These are phyloP conservation scores for Colletotrichum incanum DNA, from an alignment of 2,329 filamentous ascomycete species.

Conservation along the genomic window DNA sequence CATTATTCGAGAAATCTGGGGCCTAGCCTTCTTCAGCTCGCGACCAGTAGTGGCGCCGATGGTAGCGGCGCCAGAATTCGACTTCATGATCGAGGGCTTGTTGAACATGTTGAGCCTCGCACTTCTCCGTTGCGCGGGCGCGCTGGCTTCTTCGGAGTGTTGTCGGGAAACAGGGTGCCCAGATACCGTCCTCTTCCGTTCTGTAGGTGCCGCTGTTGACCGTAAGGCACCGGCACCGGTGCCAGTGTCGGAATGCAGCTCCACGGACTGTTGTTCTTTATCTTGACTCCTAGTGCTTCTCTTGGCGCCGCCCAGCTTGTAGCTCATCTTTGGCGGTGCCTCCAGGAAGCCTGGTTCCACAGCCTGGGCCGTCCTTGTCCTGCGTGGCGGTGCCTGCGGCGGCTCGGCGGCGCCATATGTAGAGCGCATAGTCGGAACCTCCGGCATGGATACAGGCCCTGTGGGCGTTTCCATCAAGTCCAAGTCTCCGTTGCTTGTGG, in stretches of 20 bases:
- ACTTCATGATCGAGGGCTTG: conserved; percentile 77
- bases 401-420: conserved; percentile 57
- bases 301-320: conserved; percentile 66
- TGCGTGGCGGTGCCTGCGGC: conserved; percentile 67
- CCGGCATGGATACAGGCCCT: conserved; percentile 59
- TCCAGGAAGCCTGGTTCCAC: conserved; percentile 69
- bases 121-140: conserved; percentile 76
- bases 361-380: conserved; percentile 68
- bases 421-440: conserved; percentile 53
- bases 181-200: conserved; percentile 93
- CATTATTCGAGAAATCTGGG: conserved; percentile 77
- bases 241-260: conserved; percentile 60
- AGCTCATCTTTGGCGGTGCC: conserved; percentile 76
- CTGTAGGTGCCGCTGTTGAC: conserved; percentile 64
- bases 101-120: conserved; percentile 77
- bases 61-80: conserved; percentile 70
- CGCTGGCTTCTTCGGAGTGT: conserved; percentile 72
- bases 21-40: conserved; percentile 88
- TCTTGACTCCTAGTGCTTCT: conserved; percentile 57
- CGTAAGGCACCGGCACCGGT: conserved; percentile 52
- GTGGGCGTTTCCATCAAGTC: conserved; percentile 78
- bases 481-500: conserved; percentile 56
- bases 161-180: conserved; percentile 77
- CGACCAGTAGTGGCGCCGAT: conserved; percentile 75
- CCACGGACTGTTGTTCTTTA: conserved; percentile 53